Evolutionary conservation across 805 yeast species (phyloP).

Genomic region (Yamadazyma takamatsuzukensis): DNA sequence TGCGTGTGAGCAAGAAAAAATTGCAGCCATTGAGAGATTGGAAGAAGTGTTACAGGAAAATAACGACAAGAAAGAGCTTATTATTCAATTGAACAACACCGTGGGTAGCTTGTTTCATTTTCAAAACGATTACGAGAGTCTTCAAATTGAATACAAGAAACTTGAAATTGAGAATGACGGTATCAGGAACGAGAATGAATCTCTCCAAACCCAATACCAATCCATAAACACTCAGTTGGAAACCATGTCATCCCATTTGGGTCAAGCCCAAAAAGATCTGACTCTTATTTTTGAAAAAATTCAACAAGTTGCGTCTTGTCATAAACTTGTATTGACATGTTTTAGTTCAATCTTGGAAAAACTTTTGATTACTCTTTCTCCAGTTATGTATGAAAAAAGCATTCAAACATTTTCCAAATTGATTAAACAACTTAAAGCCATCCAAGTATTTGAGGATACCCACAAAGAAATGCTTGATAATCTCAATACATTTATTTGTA

Average conservation of each 20-base stretch:
- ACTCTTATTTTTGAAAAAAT: not conserved
- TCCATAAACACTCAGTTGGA: not conserved
- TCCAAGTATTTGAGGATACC: conserved; percentile 2
- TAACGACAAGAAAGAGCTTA: no score
- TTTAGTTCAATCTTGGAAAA: conserved; percentile 6
- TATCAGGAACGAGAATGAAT: not conserved
- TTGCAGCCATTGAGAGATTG: no score
- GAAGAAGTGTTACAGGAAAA: no score
- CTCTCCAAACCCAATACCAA: not conserved
- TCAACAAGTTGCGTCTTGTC: not conserved
- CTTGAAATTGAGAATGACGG: no score
- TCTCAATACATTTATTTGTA: conserved; percentile 10
- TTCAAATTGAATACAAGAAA: no score
- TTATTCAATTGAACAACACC: no score
- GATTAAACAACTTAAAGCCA: conserved; percentile 5
- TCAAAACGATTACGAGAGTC: no score
- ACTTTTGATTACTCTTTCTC: conserved; percentile 8
- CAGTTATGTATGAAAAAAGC: conserved; percentile 16
- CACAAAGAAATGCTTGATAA: conserved; percentile 10
- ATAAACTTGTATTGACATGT: not conserved
- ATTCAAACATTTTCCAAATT: conserved; percentile 8
- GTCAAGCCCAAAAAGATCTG: not conserved
- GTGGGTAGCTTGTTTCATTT: no score
- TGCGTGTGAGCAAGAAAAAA: no score
- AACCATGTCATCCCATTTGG: no score